phyloP scores from a whole-genome alignment of 331 rosid genomes.

The Acacia pycnantha region DNA sequence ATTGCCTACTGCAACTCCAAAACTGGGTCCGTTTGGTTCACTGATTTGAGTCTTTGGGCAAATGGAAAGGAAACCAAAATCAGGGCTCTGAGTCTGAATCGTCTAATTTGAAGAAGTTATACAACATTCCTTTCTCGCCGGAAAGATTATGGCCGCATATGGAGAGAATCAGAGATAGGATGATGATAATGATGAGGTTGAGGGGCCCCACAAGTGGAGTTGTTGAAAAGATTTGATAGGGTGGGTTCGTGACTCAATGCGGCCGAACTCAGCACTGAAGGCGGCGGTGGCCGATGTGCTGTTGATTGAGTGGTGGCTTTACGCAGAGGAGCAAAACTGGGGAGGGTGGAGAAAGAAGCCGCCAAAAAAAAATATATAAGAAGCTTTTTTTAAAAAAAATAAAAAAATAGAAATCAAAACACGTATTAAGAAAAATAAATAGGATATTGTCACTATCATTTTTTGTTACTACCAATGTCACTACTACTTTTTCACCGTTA shows the following conservation, averaged over 20 bases:
- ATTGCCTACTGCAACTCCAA: neutral
- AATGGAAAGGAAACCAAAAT: neutral
- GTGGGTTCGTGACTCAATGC: neutral
- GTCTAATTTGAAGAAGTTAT: neutral
- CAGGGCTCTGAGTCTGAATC: neutral
- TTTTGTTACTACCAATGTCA: too few relatives aligned
- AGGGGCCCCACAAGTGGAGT: neutral
- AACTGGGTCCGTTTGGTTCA: neutral
- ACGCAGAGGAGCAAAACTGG: neutral
- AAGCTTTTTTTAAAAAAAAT: too few relatives aligned
- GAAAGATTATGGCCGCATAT: neutral
- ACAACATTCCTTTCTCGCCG: neutral
- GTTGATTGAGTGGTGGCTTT: neutral
- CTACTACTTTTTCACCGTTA: too few relatives aligned
- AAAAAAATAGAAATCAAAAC: too few relatives aligned
- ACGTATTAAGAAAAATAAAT: too few relatives aligned
- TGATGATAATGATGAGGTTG: neutral
- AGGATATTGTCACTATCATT: too few relatives aligned
- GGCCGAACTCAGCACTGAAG: neutral
- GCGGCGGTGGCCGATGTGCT: neutral
- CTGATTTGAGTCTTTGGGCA: neutral
- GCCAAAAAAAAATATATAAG: neutral
- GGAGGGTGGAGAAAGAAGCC: neutral
- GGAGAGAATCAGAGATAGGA: neutral
- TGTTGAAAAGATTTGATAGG: neutral